Base-by-base conservation (phyloP, 805 yeast genomes). In the Zygoascus biomembranicola region DNA sequence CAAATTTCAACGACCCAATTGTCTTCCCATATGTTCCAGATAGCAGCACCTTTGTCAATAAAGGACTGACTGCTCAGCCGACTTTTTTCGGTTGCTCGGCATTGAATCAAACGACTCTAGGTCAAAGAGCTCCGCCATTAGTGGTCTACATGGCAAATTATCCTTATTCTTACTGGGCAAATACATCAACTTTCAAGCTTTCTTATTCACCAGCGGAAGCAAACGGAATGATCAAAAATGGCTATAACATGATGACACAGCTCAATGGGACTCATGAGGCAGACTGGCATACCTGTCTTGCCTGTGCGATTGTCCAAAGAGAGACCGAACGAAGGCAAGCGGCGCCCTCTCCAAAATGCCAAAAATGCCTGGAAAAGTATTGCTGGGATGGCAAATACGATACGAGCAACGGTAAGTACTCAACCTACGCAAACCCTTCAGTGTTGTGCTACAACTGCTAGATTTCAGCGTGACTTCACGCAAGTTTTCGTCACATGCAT, bases 271-370 rank as follows among this genome's bases (percentile, higher is more conserved):
- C 95, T 8, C 66, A 82, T 23, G 95, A 86, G 63, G 66, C 72
- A 8, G 81, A 85, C 47, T 89, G 88, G 84, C 73, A 78, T 41
- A 76, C 82, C 4, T 90, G 96, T 73, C 75, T 89, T 47, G 87
- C 87, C 3, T 90, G 97, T 76, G 96, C 96, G 3, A 79, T 87
- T 50, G 73, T 90, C 53, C 84, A 88, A 67, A 82, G 97, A 66
- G 80, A 84, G 47, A 84, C 85, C 68, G 95, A 89, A 72, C 77
- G 90, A 66, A 68, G 75, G 41, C 81, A 82, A 31, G 68, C 74
- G 39, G 73, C 77, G 16, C 84, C 85, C 55, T 73, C 84, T 9
- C 83, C 77, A 6, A 88, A 85, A 65, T 90, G 97, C 74, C 72
- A 80, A 62, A 57, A 72, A 54, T 90, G 97, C 65, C 85, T 90